These are phyloP conservation scores for Hypoxylon sp. DNA, from an alignment of 2,329 filamentous ascomycete species.

Conservation along the genomic window DNA sequence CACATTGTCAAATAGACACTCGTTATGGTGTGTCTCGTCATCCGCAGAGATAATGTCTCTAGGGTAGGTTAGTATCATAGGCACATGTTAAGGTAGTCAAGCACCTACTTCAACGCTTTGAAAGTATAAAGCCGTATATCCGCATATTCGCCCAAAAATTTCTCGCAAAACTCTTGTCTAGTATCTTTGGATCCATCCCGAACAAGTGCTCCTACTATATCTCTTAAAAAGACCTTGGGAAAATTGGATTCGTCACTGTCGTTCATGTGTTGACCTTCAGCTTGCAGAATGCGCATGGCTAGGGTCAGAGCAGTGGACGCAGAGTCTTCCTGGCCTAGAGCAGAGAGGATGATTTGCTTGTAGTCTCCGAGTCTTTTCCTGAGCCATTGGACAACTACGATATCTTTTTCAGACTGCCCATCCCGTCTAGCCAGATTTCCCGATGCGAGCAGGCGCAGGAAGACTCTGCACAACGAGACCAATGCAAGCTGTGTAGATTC, in stretches of 20 bases:
- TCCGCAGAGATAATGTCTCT: conserved; percentile 54
- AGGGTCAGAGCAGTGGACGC: conserved; percentile 81
- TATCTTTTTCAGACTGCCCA: conserved; percentile 78
- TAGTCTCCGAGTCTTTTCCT: conserved; percentile 81
- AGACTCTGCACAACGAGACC: conserved; percentile 88
- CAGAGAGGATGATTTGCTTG: conserved; percentile 71
- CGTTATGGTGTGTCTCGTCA: conserved; percentile 44
- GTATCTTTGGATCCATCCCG: conserved; percentile 70
- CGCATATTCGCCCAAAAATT: conserved; percentile 83
- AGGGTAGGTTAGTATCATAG: conserved; percentile 24
- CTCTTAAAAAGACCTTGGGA: conserved; percentile 75
- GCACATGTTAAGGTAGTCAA: not conserved
- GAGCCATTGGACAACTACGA: conserved; percentile 82
- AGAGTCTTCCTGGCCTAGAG: conserved; percentile 74
- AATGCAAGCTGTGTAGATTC: conserved; percentile 77
- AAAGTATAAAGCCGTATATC: conserved; percentile 90
- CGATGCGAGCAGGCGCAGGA: conserved; percentile 82
- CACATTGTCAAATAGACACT: conserved; percentile 67
- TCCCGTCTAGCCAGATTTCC: conserved; percentile 78
- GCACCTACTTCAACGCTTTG: conserved; percentile 75
- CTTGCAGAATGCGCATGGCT: conserved; percentile 86
- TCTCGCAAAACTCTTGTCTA: conserved; percentile 81
- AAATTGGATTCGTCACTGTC: conserved; percentile 77
- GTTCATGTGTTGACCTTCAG: conserved; percentile 76
- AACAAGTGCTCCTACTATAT: conserved; percentile 75